Evolutionary conservation across 805 yeast species (phyloP).

Genomic region (Candida nanaspora): DNA sequence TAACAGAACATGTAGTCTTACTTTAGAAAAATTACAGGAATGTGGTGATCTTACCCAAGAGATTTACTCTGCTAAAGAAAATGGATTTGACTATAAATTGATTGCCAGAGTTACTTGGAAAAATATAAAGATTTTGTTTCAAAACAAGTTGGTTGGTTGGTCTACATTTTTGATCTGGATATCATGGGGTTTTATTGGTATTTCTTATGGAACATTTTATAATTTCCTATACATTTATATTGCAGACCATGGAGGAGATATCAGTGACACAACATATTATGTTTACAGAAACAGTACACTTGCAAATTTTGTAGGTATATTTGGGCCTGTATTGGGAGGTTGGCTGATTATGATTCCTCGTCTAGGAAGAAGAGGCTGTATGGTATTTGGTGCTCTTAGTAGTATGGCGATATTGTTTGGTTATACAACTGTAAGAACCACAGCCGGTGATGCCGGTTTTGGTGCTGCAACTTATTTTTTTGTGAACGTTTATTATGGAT

Average conservation of each 20-base stretch:
- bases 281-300: slow-evolving; percentile 43
- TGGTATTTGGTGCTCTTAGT: slow-evolving; percentile 42
- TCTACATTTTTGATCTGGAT: slow-evolving; percentile 38
- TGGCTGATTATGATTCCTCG: slow-evolving; percentile 22
- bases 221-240: slow-evolving; percentile 48
- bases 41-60: slow-evolving; percentile 32
- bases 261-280: slow-evolving; percentile 29
- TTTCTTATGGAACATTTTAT: slow-evolving; percentile 49
- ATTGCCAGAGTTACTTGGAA: slow-evolving; percentile 21
- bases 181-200: slow-evolving; percentile 53
- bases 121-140: slow-evolving; percentile 41
- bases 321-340: slow-evolving; percentile 50
- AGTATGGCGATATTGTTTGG: slow-evolving; percentile 55
- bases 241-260: slow-evolving; percentile 41
- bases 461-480: slow-evolving; percentile 41
- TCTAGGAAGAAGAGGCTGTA: slow-evolving; percentile 52
- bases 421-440: slow-evolving; percentile 53
- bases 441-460: slow-evolving; percentile 45
- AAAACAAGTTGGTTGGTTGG: slow-evolving; percentile 33
- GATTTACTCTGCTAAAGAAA: slow-evolving; percentile 12
- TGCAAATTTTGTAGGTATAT: slow-evolving; percentile 38
- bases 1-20: slow-evolving; percentile 30
- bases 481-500: slow-evolving; percentile 46
- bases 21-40: slow-evolving; percentile 36
- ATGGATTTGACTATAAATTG: slow-evolving; percentile 19